Percentiles rank a stretch among this genome's conserved stretches.
These are phyloP conservation scores for Nephelium lappaceum DNA, from an alignment of 345 rosid genomes.

Conservation along the genomic window DNA sequence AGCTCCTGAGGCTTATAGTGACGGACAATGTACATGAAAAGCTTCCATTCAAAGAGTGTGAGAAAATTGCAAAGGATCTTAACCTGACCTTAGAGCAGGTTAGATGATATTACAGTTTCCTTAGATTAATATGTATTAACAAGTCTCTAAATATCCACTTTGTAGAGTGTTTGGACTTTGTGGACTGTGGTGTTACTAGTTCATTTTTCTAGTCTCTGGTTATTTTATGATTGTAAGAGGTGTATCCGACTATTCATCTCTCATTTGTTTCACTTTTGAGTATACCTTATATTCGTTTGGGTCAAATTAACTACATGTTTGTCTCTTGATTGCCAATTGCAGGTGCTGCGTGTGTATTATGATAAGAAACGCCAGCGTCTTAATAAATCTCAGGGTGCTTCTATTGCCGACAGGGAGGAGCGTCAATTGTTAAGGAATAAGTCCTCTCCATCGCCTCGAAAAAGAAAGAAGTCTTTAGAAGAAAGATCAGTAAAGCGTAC, in stretches of 20 bases:
- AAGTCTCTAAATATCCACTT: neutral
- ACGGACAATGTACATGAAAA: slow-evolving; percentile 46
- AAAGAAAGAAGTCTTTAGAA: slow-evolving; percentile 56
- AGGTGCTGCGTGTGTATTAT: slow-evolving; percentile 86
- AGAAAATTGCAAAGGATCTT: slow-evolving; percentile 79
- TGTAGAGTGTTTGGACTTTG: neutral
- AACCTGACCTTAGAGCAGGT: slow-evolving; percentile 91
- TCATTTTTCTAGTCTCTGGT: neutral
- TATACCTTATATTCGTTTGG: neutral
- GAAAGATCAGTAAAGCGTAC: slow-evolving; percentile 35
- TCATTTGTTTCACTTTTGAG: slow-evolving; percentile 2
- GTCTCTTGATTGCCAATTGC: slow-evolving; percentile 27
- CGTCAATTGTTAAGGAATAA: slow-evolving; percentile 28
- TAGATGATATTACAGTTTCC: slow-evolving; percentile 21
- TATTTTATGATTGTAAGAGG: neutral
- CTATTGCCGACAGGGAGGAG: slow-evolving; percentile 34
- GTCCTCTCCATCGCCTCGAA: slow-evolving; percentile 41
- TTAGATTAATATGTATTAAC: slow-evolving; percentile 5
- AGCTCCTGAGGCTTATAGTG: slow-evolving; percentile 54
- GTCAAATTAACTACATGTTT: slow-evolving; percentile 6
- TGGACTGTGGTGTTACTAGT: slow-evolving; percentile 4
- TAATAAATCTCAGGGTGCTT: slow-evolving; percentile 38
- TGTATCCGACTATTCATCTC: neutral
- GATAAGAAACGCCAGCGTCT: slow-evolving; percentile 59
- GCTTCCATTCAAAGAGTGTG: slow-evolving; percentile 77